Evolutionary conservation across 2,329 filamentous ascomycete species (phyloP), one percentile per base, ranked within the genome.

Genomic region (Cordyceps javanica): DNA sequence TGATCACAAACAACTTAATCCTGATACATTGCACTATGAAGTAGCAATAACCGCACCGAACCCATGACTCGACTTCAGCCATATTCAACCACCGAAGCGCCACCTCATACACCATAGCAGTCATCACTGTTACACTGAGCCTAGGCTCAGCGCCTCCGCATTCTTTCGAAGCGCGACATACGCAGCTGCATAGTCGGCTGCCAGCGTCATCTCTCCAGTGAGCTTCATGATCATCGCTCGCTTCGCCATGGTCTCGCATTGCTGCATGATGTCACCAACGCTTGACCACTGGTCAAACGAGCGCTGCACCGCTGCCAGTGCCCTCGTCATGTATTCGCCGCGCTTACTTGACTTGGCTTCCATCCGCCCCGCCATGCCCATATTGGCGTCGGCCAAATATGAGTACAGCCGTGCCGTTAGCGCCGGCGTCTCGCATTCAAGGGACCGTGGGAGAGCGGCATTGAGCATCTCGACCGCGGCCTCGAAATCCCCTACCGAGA

Each of bases 171-270:
- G 64, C 62, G 81, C 80, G 42, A 87, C 69, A 68, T 88, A 90
- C 62, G 80, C 81, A 2, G 83, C 82, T 2, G 86, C 86, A 63
- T 81, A 87, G 61, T 88, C 83, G 63, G 87, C 87, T 1, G 86
- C 84, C 61, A 86, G 65, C 19, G 76, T 77, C 62, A 77, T 70
- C 63, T 91, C 87, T 0, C 87, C 89, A 8, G 82, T 78, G 48
- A 87, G 74, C 69, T 86, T 85, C 77, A 90, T 88, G 52, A 95
- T 81, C 52, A 85, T 85, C 3, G 89, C 87, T 72, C 90, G 92
- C 77, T 94, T 94, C 21, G 88, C 87, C 74, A 92, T 81, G 77
- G 89, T 85, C 70, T 91, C 88, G 66, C 89, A 87, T 72, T 90
- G 87, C 55, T 84, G 85, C n/a, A 76, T 73, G 14, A 86, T 73